These are phyloP conservation scores for Syzygium aqueum DNA, from an alignment of 345 rosid species.

Conservation along the genomic window DNA sequence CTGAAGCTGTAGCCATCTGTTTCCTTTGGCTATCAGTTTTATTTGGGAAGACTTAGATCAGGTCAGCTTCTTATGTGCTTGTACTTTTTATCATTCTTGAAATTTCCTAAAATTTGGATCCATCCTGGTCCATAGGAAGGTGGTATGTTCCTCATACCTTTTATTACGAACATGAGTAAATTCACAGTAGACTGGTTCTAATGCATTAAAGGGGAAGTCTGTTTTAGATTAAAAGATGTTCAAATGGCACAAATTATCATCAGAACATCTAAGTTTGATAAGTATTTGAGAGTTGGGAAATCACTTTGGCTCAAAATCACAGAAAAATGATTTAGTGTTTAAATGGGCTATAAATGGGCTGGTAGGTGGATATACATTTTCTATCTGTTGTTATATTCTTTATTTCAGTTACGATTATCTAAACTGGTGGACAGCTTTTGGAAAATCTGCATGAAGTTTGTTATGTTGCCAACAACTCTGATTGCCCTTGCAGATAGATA, in stretches of 20 bases:
- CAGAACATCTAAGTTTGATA: neutral
- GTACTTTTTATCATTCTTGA: neutral
- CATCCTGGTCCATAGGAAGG: neutral
- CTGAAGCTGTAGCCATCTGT: neutral
- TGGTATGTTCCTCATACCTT: neutral
- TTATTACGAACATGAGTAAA: neutral
- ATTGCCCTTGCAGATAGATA: slow-evolving; percentile 47
- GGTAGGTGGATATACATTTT: neutral
- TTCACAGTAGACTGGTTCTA: neutral
- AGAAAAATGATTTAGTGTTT: neutral
- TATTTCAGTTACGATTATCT: neutral
- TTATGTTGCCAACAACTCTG: neutral
- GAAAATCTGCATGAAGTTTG: neutral
- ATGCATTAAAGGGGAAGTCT: neutral
- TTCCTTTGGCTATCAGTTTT: neutral
- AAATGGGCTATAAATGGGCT: neutral
- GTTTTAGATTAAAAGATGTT: neutral
- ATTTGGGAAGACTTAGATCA: neutral
- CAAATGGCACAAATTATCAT: neutral
- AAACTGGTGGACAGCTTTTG: neutral
- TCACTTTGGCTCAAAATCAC: neutral
- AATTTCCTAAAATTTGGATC: neutral
- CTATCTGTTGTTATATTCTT: neutral
- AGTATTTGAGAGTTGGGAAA: neutral
- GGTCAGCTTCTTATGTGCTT: neutral